Base-by-base conservation (phyloP, 2,329 filamentous ascomycete genomes). In the Sporothrix curviconia region DNA sequence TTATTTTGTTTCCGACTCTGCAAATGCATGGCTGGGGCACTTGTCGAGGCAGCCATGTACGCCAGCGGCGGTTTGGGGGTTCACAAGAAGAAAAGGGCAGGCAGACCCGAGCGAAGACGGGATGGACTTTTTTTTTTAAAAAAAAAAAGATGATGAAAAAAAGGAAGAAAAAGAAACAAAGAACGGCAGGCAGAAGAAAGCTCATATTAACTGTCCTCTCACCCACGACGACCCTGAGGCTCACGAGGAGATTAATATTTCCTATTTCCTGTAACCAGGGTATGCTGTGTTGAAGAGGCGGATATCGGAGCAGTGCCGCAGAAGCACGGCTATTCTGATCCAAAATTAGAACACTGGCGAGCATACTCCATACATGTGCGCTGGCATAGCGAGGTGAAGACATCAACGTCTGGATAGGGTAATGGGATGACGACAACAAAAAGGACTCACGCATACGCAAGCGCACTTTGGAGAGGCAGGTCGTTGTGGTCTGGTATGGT, bases 311-410 rank as follows among this genome's bases (percentile, higher is more conserved):
- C 50, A 54, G 50, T 43, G 36, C 24, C 25, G 37, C 25, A 39
- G 24, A 30, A 32, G 8, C 12, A 55, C 30, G 39, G n/a, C 14
- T 17, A n/a, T n/a, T n/a, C n/a, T 5, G 17, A 36, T 55, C 39
- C 28, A 55, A 55, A 55, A 15, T 44, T 46, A 55, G 52, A 55
- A 53, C 7, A 6, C 8, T 39, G 15, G 15, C 11, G 28, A 19
- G 17, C 14, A 25, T n/a, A n/a, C n/a, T n/a, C n/a, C n/a, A n/a
- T n/a, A n/a, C n/a, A n/a, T n/a, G n/a, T n/a, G n/a, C n/a, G n/a
- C n/a, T n/a, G n/a, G n/a, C n/a, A n/a, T n/a, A n/a, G 11, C 47
- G 39, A 53, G 50, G 50, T 36, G 30, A 49, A 49, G 8, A n/a
- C 17, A n/a, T 2, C 6, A 22, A 42, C 22, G 6, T 6, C 19